phyloP scores from a whole-genome alignment of 352 stramenopile genomes.

The Pythium aristosporum region DNA sequence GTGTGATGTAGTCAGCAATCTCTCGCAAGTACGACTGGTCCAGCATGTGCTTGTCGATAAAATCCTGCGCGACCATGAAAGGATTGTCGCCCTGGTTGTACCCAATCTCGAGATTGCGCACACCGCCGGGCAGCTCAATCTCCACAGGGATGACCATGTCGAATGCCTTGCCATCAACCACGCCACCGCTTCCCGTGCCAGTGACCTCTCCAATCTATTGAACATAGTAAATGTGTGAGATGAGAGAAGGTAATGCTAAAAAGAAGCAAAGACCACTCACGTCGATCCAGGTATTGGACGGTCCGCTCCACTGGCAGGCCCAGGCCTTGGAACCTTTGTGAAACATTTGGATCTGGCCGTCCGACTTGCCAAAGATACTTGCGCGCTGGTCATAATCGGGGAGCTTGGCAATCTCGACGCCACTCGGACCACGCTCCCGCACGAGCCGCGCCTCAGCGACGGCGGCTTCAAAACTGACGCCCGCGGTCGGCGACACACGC shows the following conservation, averaged over 20 bases:
- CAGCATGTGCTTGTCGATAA: slow-evolving; percentile 96
- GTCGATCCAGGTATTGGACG: slow-evolving; percentile 94
- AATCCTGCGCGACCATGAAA: slow-evolving; percentile 94
- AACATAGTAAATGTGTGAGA: not conserved
- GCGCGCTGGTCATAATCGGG: slow-evolving; percentile 90
- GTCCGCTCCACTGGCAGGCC: slow-evolving; percentile 93
- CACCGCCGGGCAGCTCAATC: slow-evolving; percentile 91
- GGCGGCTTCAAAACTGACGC: slow-evolving; percentile 63
- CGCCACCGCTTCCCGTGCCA: slow-evolving; percentile 78
- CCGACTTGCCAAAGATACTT: slow-evolving; percentile 72
- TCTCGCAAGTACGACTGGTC: slow-evolving; percentile 91
- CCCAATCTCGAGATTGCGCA: slow-evolving; percentile 94
- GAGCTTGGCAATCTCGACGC: slow-evolving; percentile 94
- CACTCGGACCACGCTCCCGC: slow-evolving; percentile 78
- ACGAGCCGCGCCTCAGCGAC: slow-evolving; percentile 57
- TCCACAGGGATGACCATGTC: slow-evolving; percentile 97
- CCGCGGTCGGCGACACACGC: slow-evolving; percentile 61
- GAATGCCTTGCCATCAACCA: slow-evolving; percentile 92
- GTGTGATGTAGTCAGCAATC: slow-evolving; percentile 97
- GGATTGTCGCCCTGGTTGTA: slow-evolving; percentile 98
- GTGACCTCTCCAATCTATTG: slow-evolving; percentile 82
- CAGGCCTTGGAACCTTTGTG: slow-evolving; percentile 91
- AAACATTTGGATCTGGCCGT: slow-evolving; percentile 97
- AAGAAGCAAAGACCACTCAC: slow-evolving; percentile 41
- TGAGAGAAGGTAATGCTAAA: not conserved